Base-by-base conservation (phyloP, 306 rosid genomes). In the Argentina anserina region DNA sequence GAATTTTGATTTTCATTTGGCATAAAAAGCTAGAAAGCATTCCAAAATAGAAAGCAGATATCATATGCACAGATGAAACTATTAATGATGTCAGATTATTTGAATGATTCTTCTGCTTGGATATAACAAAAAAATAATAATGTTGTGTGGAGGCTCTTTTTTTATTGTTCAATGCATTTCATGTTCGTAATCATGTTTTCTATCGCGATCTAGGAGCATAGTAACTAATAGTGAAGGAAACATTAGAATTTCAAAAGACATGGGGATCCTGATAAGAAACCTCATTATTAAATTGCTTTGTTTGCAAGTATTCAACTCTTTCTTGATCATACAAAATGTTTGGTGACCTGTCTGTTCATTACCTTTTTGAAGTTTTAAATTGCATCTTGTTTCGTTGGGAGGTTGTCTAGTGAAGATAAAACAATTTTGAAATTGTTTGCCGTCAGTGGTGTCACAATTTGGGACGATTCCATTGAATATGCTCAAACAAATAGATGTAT, bases 291-390 rank as follows among this genome's bases (percentile, higher is more conserved):
- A 66, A 66, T 49, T 78, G 71, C 20, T 69, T 0, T 8, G 9
- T 37, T 63, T 63, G 76, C 74, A 26, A 63, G 55, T 82, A 36
- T 81, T 33, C 49, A 70, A 72, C 56, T 75, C 41, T 73, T 75
- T 65, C 67, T n/a, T 45, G 60, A 39, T 63, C 33, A 73, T 66
- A n/a, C 9, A 65, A 58, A 63, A 73, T 63, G 70, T 36, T 29
- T 47, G 47, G 65, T 39, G 66, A 55, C 69, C 71, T 81, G 73
- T 78, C 75, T 76, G 72, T 45, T 64, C 66, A 23, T 46, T 47
- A 2, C 17, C 1, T 4, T 15, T 8, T 46, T 21, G 1, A 62
- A 23, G 33, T 76, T 47, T 43, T 17, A 69, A 23, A 42, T 4
- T 12, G 25, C 25, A 39, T 65, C 49, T 53, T 21, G 6, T 43